These are phyloP conservation scores for Diaporthe longicolla DNA, from an alignment of 2,329 filamentous ascomycete species.

Conservation along the genomic window DNA sequence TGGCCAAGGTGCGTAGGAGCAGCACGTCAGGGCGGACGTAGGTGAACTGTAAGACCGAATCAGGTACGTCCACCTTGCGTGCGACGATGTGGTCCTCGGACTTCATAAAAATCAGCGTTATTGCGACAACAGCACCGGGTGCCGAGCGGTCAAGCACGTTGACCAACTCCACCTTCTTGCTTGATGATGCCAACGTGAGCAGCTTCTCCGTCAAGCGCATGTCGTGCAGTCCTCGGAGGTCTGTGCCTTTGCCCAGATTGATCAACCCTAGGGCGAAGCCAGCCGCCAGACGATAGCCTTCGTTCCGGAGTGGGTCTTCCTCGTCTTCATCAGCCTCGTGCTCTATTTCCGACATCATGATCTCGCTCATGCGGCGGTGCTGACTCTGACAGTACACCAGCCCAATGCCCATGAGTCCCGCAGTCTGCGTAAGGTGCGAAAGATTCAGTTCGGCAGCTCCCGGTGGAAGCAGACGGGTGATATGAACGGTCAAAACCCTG, in stretches of 20 bases:
- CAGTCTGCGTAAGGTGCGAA: slow-evolving; percentile 93
- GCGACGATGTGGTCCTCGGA: slow-evolving; percentile 90
- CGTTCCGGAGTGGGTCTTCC: slow-evolving; percentile 87
- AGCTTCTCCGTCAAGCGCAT: slow-evolving; percentile 94
- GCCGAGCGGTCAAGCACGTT: slow-evolving; percentile 94
- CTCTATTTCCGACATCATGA: slow-evolving; percentile 98
- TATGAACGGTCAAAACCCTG: slow-evolving; percentile 92
- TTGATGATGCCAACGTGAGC: slow-evolving; percentile 86
- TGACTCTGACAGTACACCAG: slow-evolving; percentile 95
- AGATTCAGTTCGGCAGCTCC: slow-evolving; percentile 95
- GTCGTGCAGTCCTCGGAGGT: slow-evolving; percentile 90
- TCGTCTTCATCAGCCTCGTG: slow-evolving; percentile 86
- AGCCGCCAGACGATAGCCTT: slow-evolving; percentile 95
- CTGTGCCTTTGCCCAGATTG: slow-evolving; percentile 91
- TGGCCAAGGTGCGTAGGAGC: slow-evolving; percentile 88
- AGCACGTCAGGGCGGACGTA: slow-evolving; percentile 95
- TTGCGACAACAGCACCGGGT: slow-evolving; percentile 90
- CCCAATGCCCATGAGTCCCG: slow-evolving; percentile 96
- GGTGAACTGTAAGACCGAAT: slow-evolving; percentile 92
- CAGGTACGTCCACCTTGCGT: slow-evolving; percentile 92
- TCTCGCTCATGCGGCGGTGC: slow-evolving; percentile 97
- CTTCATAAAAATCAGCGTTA: slow-evolving; percentile 97
- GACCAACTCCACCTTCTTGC: slow-evolving; percentile 91
- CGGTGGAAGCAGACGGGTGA: slow-evolving; percentile 91
- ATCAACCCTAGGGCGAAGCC: slow-evolving; percentile 95